Conservation (phyloP, 768 basidiomycete genomes). For the Termitomyces sp. region DNA sequence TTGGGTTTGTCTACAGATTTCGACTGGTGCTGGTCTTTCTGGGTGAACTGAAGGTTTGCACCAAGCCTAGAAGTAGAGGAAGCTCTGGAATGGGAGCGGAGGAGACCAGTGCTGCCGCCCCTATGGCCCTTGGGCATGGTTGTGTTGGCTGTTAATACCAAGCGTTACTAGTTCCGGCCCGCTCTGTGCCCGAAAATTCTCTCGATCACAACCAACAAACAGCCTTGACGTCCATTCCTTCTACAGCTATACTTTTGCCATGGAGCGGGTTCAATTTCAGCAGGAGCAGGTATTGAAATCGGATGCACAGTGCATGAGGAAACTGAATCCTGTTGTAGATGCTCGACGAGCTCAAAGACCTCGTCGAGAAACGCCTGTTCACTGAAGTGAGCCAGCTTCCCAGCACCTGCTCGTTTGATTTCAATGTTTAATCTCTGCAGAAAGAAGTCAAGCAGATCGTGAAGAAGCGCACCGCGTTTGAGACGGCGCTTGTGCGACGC, state of each 20-base stretch:
- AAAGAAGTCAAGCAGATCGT: conserved; percentile 81
- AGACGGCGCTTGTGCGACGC: conserved; percentile 77
- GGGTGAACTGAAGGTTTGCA: conserved; percentile 61
- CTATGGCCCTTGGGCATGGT: conserved; percentile 49
- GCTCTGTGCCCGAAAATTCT: conserved; percentile 8
- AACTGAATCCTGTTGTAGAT: conserved; percentile 43
- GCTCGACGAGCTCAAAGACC: conserved; percentile 93
- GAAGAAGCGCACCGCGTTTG: conserved; percentile 77
- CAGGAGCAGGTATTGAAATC: conserved; percentile 67
- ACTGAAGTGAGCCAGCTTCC: conserved; percentile 48
- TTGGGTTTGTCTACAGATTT: conserved; percentile 47
- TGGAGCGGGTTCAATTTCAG: conserved; percentile 94
- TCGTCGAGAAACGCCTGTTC: conserved; percentile 81
- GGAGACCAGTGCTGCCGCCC: conserved; percentile 34
- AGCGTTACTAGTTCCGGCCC: conserved; percentile 10
- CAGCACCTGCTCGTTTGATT: neutral
- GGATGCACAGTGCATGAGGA: neutral
- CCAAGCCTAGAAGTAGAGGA: conserved; percentile 57
- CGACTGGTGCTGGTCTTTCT: conserved; percentile 44
- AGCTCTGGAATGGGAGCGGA: conserved; percentile 59
- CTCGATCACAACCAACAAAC: neutral
- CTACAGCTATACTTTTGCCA: conserved; percentile 24
- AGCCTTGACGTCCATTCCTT: neutral
- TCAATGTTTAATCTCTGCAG: conserved; percentile 29
- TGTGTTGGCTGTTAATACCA: conserved; percentile 17